These are phyloP conservation scores for Lophiostoma macrostomum DNA, from an alignment of 495 filamentous ascomycete genomes.

Conservation along the genomic window DNA sequence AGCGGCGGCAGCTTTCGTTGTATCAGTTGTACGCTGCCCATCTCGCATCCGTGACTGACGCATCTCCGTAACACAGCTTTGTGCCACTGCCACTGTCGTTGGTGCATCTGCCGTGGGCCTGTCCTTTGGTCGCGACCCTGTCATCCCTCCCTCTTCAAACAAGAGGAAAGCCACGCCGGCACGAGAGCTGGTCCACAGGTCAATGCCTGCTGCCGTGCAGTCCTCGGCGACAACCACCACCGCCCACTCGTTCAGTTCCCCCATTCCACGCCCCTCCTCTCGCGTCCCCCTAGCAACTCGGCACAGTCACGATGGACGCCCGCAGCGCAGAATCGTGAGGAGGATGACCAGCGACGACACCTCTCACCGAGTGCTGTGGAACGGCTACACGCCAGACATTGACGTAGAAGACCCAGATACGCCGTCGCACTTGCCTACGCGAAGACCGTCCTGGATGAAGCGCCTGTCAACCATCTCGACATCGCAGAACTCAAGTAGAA, in stretches of 20 bases:
- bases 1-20: constrained; percentile 15
- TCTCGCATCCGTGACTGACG: constrained; percentile 30
- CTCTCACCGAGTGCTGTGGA: background rate
- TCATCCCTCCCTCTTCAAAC: constrained; percentile 13
- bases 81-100: constrained; percentile 69
- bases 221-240: constrained; percentile 14
- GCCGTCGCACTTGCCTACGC: constrained; percentile 53
- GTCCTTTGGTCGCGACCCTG: constrained; percentile 57
- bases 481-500: constrained; percentile 65
- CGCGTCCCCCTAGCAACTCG: constrained; percentile 20
- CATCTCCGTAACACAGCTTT: constrained; percentile 51
- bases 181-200: constrained; percentile 17
- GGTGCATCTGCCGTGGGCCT: constrained; percentile 64
- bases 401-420: constrained; percentile 38
- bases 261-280: constrained; percentile 17
- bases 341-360: constrained; percentile 28
- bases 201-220: constrained; percentile 26
- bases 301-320: constrained; percentile 27
- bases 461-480: constrained; percentile 67
- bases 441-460: constrained; percentile 71
- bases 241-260: constrained; percentile 17
- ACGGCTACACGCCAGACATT: constrained; percentile 11
- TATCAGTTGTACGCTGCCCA: constrained; percentile 12
- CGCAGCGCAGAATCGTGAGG: constrained; percentile 22
- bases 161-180: constrained; percentile 33